A percentile compares a stretch with the other conserved stretches of the same genome.
Evolutionary conservation across 306 rosid species (phyloP).

Genomic region (Cajanus cajan): DNA sequence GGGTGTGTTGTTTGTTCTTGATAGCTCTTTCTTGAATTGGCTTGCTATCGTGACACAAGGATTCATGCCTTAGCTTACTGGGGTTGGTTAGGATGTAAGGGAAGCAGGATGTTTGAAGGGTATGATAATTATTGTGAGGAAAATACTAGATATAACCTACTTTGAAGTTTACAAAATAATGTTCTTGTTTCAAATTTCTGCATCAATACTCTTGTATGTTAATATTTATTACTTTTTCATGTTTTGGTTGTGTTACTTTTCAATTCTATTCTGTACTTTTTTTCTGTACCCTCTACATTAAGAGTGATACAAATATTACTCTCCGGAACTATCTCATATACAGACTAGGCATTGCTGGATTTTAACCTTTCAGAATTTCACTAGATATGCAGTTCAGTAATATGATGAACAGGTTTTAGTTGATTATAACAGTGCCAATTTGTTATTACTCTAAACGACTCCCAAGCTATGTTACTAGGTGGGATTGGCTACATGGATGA

Average conservation of each 20-base stretch:
- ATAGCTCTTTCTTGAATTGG: background rate
- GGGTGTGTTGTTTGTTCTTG: background rate
- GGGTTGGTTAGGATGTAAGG: background rate
- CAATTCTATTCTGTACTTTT: background rate
- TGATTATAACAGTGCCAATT: background rate
- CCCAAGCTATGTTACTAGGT: background rate
- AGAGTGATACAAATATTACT: background rate
- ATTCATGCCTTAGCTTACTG: background rate
- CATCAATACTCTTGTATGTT: background rate
- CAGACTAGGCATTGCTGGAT: slow-evolving; percentile 9
- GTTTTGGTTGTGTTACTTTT: background rate
- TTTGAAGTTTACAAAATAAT: slow-evolving; percentile 1
- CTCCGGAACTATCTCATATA: background rate
- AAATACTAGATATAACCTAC: background rate
- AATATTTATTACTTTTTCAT: background rate
- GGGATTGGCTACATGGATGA: background rate
- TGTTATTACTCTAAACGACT: background rate
- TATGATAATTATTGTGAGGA: background rate
- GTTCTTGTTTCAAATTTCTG: background rate
- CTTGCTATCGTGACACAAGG: background rate
- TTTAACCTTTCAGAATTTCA: slow-evolving; percentile 2
- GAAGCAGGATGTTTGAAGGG: background rate
- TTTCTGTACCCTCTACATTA: background rate
- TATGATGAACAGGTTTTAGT: background rate
- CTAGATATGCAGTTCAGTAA: background rate